These are phyloP conservation scores for Vaccinium macrocarpon DNA, from an alignment of 148 eudicot genomes.

Conservation along the genomic window DNA sequence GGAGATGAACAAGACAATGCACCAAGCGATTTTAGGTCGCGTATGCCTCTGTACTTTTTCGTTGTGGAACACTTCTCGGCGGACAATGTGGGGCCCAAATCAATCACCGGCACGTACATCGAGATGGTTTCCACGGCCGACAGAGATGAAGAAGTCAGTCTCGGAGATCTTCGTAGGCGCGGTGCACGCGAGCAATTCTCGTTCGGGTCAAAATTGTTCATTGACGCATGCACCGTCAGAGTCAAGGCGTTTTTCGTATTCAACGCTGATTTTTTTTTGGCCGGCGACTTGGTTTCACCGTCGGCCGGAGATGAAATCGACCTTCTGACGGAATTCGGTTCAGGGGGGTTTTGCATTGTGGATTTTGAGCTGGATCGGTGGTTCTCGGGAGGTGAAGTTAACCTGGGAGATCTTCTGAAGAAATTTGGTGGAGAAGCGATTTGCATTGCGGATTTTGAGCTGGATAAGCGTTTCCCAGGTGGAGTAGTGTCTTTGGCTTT, in stretches of 20 bases:
- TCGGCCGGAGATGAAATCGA: not conserved
- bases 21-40: not conserved
- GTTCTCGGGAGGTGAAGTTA: not conserved
- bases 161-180: not conserved
- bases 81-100: not conserved
- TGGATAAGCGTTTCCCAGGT: too few relatives aligned
- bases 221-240: not conserved
- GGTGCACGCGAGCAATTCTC: not conserved
- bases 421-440: too few relatives aligned
- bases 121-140: not conserved
- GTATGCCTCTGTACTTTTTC: not conserved
- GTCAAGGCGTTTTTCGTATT: not conserved
- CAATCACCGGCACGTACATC: not conserved
- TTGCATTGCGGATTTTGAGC: too few relatives aligned
- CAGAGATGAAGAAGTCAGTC: not conserved
- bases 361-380: not conserved
- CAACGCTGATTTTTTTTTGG: not conserved
- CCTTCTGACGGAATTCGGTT: not conserved
- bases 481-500: too few relatives aligned
- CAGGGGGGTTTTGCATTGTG: not conserved
- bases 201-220: not conserved
- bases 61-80: not conserved
- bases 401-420: too few relatives aligned
- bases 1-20: not conserved
- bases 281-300: not conserved